These are phyloP conservation scores for Arthroderma sp. DNA, from an alignment of 2,329 filamentous ascomycete species.

Conservation along the genomic window DNA sequence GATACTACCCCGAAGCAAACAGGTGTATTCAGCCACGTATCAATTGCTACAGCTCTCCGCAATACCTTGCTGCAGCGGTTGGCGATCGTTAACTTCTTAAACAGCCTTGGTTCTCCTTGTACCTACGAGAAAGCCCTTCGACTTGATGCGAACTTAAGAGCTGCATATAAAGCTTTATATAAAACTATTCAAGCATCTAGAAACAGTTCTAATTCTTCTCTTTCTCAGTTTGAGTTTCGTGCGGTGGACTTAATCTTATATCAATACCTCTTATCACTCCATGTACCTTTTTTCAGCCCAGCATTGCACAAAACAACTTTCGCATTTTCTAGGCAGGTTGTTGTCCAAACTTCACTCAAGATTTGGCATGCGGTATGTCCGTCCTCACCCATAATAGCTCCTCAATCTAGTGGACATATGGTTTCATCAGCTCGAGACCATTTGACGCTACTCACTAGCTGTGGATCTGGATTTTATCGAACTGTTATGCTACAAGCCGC, in stretches of 20 bases:
- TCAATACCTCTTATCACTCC: conserved; percentile 21
- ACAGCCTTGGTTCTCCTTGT: conserved; percentile 35
- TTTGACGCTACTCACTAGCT: conserved; percentile 30
- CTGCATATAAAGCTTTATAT: conserved; percentile 34
- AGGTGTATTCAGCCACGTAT: conserved; percentile 37
- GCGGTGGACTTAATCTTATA: conserved; percentile 22
- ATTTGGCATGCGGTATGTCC: not conserved
- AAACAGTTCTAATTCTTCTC: not conserved
- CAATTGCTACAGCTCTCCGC: conserved; percentile 38
- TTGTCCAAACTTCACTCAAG: conserved; percentile 38
- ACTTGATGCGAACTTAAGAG: conserved; percentile 37
- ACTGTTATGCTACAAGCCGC: conserved; percentile 14
- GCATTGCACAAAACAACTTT: conserved; percentile 18
- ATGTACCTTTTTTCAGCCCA: conserved; percentile 21
- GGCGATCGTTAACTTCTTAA: conserved; percentile 36
- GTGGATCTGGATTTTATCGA: conserved; percentile 26
- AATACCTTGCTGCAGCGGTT: conserved; percentile 37
- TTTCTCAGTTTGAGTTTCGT: conserved; percentile 15
- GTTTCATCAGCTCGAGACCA: conserved; percentile 34
- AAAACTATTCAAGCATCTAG: conserved; percentile 18
- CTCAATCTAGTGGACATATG: not conserved
- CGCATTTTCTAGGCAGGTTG: conserved; percentile 41
- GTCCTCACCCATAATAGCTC: not conserved
- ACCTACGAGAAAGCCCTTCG: conserved; percentile 40
- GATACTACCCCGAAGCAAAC: conserved; percentile 23